A percentile compares a stretch with the other conserved stretches of the same genome.
Conservation (phyloP, 1,139 yeast species). For the Yamadazyma buinensis region DNA sequence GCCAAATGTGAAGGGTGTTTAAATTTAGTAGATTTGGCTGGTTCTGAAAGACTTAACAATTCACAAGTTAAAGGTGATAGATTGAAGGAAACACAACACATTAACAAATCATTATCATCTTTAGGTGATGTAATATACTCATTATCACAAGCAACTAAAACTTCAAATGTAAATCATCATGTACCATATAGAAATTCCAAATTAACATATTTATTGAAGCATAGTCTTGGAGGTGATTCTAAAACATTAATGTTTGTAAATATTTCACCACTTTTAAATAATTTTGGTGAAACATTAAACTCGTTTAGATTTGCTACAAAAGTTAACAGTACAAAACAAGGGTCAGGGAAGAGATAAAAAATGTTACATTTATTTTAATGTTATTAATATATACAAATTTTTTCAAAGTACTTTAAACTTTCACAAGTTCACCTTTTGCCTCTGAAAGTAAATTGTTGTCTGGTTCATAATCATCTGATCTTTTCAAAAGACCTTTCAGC, state of each 20-base stretch:
- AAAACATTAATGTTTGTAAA: conserved; percentile 94
- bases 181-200: conserved; percentile 55
- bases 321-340: conserved; percentile 54
- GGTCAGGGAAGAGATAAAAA: background rate
- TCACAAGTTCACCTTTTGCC: background rate
- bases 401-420: background rate
- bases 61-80: conserved; percentile 81
- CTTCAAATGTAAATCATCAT: conserved; percentile 20
- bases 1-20: conserved; percentile 56
- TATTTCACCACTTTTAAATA: conserved; percentile 63
- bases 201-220: conserved; percentile 77
- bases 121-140: conserved; percentile 89
- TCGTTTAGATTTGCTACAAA: conserved; percentile 88
- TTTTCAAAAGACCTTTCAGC: conserved; percentile 34
- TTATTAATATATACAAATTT: background rate
- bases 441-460: conserved; percentile 14
- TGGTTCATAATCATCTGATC: conserved; percentile 33
- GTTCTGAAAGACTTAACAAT: conserved; percentile 77
- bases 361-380: background rate
- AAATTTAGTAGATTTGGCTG: conserved; percentile 81
- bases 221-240: conserved; percentile 81
- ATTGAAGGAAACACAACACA: conserved; percentile 82
- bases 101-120: conserved; percentile 83
- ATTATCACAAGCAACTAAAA: conserved; percentile 39
- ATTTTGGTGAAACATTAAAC: conserved; percentile 74